Evolutionary conservation across 257 asterid genomes (phyloP).

Genomic region (Mitragyna speciosa): DNA sequence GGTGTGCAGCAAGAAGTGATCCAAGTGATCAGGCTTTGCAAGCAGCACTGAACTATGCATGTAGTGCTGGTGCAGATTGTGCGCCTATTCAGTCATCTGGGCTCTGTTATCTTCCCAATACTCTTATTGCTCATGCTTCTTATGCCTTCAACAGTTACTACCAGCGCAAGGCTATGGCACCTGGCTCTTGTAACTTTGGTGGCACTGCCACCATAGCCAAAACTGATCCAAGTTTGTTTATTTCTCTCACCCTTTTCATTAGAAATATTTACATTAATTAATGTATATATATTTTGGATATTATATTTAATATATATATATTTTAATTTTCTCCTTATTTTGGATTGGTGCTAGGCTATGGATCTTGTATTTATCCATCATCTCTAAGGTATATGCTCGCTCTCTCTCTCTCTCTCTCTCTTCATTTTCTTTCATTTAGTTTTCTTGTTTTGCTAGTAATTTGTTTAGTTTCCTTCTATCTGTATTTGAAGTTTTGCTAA

Average conservation of each 20-base stretch:
- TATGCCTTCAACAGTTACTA: conserved; percentile 82
- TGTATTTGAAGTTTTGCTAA: neutral
- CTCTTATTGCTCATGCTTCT: conserved; percentile 81
- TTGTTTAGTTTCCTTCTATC: neutral
- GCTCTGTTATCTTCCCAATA: conserved; percentile 74
- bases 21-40: conserved; percentile 64
- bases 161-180: conserved; percentile 67
- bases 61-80: conserved; percentile 80
- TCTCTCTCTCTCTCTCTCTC: neutral
- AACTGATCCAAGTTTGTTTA: conserved; percentile 77
- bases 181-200: conserved; percentile 70
- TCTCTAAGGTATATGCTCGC: conserved; percentile 47
- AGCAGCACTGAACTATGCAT: conserved; percentile 71
- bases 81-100: conserved; percentile 62
- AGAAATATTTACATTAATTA: neutral
- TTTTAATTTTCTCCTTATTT: neutral
- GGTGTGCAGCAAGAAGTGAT: conserved; percentile 91
- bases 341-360: conserved; percentile 60
- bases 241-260: neutral
- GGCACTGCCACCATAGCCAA: conserved; percentile 71
- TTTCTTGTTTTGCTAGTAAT: conserved; percentile 10
- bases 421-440: conserved; percentile 10
- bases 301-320: too few species aligned
- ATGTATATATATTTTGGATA: neutral
- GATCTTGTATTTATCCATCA: conserved; percentile 88